Conservation (phyloP, 257 asterid genomes). For the Solanum etuberosum region DNA sequence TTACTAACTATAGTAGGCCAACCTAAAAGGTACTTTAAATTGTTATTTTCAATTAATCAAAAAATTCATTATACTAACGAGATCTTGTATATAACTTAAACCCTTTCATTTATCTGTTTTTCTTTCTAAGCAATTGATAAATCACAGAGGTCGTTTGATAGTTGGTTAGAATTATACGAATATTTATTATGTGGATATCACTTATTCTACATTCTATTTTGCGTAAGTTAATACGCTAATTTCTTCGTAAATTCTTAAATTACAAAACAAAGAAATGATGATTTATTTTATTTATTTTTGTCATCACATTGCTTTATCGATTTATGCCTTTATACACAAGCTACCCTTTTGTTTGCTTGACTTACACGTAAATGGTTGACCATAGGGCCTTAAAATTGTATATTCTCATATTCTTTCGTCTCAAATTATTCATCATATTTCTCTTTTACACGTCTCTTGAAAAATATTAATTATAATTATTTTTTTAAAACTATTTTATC, state of each 20-base stretch:
- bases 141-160: accelerated
- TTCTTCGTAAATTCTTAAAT: too few relatives aligned
- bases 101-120: background rate
- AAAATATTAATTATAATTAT: too few relatives aligned
- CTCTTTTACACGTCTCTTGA: too few relatives aligned
- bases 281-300: background rate
- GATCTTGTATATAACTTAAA: background rate
- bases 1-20: background rate
- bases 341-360: background rate
- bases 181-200: too few relatives aligned
- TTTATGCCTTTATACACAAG: background rate
- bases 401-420: background rate
- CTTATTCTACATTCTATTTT: too few relatives aligned
- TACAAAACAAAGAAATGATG: background rate
- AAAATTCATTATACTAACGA: too few relatives aligned
- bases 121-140: background rate
- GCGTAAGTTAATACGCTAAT: too few relatives aligned
- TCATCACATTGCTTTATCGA: background rate
- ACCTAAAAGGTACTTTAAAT: background rate
- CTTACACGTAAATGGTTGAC: background rate
- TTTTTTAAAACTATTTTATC: too few relatives aligned
- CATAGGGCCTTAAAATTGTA: background rate
- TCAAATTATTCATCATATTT: background rate
- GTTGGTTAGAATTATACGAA: too few relatives aligned
- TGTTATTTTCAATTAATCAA: background rate